Conservation (phyloP, 495 filamentous ascomycete species). For the Lentithecium fluviatile region DNA sequence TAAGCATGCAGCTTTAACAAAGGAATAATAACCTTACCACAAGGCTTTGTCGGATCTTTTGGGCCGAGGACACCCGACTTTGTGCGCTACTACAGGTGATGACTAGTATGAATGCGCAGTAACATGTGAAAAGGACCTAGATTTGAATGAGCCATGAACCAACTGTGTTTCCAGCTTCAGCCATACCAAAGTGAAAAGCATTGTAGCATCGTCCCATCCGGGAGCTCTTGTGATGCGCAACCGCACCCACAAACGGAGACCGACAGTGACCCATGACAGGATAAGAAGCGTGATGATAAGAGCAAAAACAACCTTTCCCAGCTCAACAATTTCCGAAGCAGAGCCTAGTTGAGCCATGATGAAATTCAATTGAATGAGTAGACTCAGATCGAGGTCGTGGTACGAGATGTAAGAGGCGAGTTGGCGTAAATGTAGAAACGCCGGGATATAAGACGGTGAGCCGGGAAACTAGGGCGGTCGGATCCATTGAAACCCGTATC, state of each 20-base stretch:
- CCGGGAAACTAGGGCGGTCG: too few relatives aligned
- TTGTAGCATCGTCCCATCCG: constrained; percentile 30
- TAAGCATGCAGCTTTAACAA: background rate
- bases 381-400: background rate
- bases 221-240: constrained; percentile 24
- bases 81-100: constrained; percentile 5
- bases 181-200: constrained; percentile 27
- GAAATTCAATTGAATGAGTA: background rate
- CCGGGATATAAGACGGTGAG: too few relatives aligned
- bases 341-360: background rate
- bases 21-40: constrained; percentile 1
- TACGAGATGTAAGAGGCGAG: background rate
- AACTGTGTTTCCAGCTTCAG: background rate
- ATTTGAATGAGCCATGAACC: background rate
- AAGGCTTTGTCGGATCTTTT: constrained; percentile 3
- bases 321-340: background rate
- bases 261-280: constrained; percentile 33
- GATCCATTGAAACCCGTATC: too few relatives aligned
- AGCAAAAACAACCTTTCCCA: background rate
- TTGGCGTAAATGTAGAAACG: too few relatives aligned
- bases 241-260: constrained; percentile 39
- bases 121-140: constrained; percentile 29
- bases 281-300: constrained; percentile 31
- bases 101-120: constrained; percentile 22
- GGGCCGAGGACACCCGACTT: background rate